Evolutionary conservation across 345 rosid genomes (phyloP).

Genomic region (Eucalyptus polyanthemos): DNA sequence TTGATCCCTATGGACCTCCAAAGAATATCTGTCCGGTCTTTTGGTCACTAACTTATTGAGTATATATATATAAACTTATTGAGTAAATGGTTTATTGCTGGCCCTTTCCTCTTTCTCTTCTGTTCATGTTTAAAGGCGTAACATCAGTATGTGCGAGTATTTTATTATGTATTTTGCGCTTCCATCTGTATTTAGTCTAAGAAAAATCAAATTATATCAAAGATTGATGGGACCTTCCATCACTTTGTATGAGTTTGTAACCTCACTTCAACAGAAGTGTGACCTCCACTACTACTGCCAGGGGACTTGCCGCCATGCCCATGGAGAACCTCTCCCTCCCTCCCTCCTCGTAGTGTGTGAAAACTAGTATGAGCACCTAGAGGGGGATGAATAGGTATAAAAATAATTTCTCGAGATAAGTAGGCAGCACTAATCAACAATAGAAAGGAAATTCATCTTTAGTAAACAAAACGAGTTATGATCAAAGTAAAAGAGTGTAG

Average conservation of each 20-base stretch:
- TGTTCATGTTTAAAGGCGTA: background rate
- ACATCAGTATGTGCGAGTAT: background rate
- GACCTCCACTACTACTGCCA: fast-evolving
- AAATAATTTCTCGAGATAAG: no score
- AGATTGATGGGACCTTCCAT: background rate
- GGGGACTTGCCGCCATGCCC: background rate
- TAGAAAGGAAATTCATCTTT: no score
- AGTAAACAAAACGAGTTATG: no score
- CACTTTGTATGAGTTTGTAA: background rate
- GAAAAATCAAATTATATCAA: background rate
- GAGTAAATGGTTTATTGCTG: background rate
- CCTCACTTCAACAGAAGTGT: background rate
- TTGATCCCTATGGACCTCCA: background rate
- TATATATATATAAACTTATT: background rate
- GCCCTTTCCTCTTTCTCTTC: background rate
- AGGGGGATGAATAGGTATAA: no score
- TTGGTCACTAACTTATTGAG: background rate
- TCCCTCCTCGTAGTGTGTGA: background rate
- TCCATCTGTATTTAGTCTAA: background rate
- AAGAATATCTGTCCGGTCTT: background rate
- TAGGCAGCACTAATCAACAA: no score
- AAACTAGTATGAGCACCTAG: no score
- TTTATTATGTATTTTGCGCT: background rate
- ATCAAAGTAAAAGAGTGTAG: no score
- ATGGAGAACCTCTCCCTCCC: background rate